Evolutionary conservation across 352 stramenopile genomes (phyloP), one percentile per base, ranked within the genome.

Genomic region (Elongisporangium senticosum): DNA sequence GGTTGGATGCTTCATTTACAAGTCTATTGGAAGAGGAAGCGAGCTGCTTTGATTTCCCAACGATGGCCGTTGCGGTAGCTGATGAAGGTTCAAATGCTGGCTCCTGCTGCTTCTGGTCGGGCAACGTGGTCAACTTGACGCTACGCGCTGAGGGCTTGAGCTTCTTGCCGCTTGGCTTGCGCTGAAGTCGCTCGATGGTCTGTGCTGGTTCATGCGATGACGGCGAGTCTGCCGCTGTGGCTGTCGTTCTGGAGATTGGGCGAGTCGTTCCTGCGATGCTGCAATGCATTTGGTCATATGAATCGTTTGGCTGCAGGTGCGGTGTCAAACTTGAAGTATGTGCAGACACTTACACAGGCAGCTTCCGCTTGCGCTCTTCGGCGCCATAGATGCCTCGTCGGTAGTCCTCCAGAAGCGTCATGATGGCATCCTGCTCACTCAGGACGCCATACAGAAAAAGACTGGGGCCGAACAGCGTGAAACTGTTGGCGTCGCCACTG

Each of bases 371-470:
- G 40, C 68, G 65, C 51, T 73, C 58, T 19, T 71, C 61, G 14
- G 64, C 58, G n/a, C 51, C 71, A 49, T 87, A 77, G 23, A 86
- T 64, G 0, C 74, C 71, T 50, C 74, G 75, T 1, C 74, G 79
- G 53, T 86, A 88, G 20, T 87, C 74, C 43, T 87, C 77, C 20
- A 90, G 61, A 58, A 90, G 72, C 43, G 77, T 90, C 79, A 89
- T 89, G 21, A 55, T 3, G 47, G n/a, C 52, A 24, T 8, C 22
- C 48, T 15, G 7, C 7, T 13, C 4, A 7, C 33, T 43, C 33
- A 43, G 33, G 13, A 2, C 33, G 33, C 33, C 8, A 17, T 17
- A 2, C 13, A 43, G 33, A 43, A 43, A 43, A 43, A 43, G 33
- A 43, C 33, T 43, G 33, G 23, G 23, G 23, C 17, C 33, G 17